phyloP scores from a whole-genome alignment of 495 filamentous ascomycete genomes.

The Annulohypoxylon moriforme region DNA sequence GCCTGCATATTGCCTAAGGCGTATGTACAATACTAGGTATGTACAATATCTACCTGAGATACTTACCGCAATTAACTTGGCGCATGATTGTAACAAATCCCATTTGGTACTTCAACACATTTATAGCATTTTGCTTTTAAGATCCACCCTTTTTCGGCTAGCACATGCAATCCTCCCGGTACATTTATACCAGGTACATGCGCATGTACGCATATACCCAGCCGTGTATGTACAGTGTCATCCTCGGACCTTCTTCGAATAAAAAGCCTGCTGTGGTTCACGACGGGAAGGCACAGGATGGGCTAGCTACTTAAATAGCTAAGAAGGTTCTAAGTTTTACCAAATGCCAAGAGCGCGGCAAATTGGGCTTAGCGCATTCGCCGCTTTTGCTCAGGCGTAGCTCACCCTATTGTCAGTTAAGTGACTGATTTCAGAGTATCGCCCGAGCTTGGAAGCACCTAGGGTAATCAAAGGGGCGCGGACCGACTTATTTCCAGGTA shows the following conservation, averaged over 20 bases:
- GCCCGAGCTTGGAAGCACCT: no score
- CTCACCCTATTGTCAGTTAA: no score
- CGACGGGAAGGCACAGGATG: neutral
- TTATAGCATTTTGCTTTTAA: constrained; percentile 21
- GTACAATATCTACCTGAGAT: neutral
- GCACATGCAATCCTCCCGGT: constrained; percentile 26
- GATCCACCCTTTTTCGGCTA: constrained; percentile 20
- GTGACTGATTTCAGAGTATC: no score
- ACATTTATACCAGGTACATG: constrained; percentile 21
- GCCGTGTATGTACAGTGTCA: constrained; percentile 11
- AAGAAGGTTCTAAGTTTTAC: no score
- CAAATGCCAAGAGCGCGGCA: no score
- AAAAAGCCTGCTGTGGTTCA: constrained; percentile 16
- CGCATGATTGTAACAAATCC: neutral
- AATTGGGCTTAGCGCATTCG: no score
- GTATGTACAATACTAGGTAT: neutral
- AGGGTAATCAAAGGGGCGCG: no score
- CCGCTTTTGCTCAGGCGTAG: no score
- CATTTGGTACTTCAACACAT: neutral
- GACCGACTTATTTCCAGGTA: no score
- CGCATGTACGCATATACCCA: neutral
- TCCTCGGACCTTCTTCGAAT: constrained; percentile 35
- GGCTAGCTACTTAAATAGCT: neutral
- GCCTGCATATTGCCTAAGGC: constrained; percentile 6
- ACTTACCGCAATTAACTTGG: neutral